Evolutionary conservation across 345 rosid species (phyloP).

Genomic region (Ceriops decandra): DNA sequence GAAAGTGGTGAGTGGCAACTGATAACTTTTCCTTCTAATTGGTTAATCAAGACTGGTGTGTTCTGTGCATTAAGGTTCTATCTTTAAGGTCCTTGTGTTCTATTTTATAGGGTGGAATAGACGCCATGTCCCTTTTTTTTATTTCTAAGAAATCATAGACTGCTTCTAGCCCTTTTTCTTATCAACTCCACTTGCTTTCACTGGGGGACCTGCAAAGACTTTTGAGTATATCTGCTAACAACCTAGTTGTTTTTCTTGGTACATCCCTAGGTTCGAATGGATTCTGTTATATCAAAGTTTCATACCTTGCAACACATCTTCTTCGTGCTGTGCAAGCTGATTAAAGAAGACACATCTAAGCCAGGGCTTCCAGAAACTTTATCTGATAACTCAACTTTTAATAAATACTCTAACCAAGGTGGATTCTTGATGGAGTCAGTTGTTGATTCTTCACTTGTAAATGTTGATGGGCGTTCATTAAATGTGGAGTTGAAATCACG

Average conservation of each 20-base stretch:
- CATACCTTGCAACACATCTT: conserved; percentile 76
- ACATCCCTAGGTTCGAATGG: conserved; percentile 58
- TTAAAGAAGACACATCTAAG: conserved; percentile 47
- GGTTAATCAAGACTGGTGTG: conserved; percentile 9
- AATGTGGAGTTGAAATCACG: conserved; percentile 34
- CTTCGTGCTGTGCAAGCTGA: conserved; percentile 71
- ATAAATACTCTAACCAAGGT: conserved; percentile 60
- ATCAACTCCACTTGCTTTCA: neutral
- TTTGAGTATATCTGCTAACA: neutral
- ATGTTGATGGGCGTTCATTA: conserved; percentile 25
- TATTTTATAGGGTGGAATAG: neutral
- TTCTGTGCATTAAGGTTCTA: neutral
- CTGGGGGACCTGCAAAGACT: neutral
- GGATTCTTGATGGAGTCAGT: conserved; percentile 75
- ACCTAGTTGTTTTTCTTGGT: conserved; percentile 11
- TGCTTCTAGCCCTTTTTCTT: too few species aligned
- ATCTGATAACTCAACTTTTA: conserved; percentile 24
- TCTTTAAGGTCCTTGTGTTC: neutral
- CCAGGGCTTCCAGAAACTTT: conserved; percentile 33
- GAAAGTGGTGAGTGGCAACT: conserved; percentile 51
- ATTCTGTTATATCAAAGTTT: conserved; percentile 56
- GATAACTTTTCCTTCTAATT: conserved; percentile 18
- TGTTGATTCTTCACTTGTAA: conserved; percentile 38
- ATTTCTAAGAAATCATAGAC: too few species aligned
- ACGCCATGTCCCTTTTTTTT: too few species aligned